Percentiles rank a stretch among this genome's conserved stretches.
Conservation (phyloP, 2,329 filamentous ascomycete species). For the Apiospora rasikravindrae region DNA sequence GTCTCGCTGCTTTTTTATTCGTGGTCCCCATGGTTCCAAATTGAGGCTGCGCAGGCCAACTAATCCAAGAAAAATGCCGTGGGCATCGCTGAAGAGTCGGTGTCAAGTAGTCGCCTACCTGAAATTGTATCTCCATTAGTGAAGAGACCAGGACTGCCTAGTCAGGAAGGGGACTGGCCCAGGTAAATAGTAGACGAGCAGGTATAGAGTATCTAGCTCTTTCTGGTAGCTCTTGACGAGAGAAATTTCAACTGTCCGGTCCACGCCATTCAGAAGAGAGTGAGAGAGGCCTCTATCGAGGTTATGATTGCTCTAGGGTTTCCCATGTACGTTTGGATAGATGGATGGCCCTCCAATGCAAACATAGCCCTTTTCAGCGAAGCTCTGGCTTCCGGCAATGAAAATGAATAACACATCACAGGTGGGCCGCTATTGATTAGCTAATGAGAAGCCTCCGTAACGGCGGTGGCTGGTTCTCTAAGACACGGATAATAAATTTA, state of each 20-base stretch:
- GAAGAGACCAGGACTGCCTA: background rate
- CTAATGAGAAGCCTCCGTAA: background rate
- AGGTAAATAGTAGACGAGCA: background rate
- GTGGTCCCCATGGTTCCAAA: background rate
- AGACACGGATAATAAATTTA: background rate
- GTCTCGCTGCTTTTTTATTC: background rate
- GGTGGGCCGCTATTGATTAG: background rate
- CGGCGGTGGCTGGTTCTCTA: background rate
- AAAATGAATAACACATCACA: background rate
- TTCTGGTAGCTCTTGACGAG: constrained; percentile 3
- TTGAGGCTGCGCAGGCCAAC: background rate
- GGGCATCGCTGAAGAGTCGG: constrained; percentile 1
- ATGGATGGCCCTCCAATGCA: background rate
- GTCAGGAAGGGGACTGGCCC: background rate
- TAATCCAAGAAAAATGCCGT: background rate
- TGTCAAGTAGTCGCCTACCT: background rate
- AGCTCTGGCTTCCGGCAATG: background rate
- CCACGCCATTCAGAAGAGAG: too few species aligned
- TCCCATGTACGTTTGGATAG: background rate
- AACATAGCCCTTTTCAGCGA: background rate
- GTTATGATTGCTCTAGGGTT: background rate
- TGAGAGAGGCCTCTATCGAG: background rate
- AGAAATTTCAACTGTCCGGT: background rate
- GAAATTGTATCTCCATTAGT: background rate
- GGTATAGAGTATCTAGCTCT: background rate